phyloP scores from a whole-genome alignment of 2,329 filamentous ascomycete species.

The Dryadomyces sulphureus region DNA sequence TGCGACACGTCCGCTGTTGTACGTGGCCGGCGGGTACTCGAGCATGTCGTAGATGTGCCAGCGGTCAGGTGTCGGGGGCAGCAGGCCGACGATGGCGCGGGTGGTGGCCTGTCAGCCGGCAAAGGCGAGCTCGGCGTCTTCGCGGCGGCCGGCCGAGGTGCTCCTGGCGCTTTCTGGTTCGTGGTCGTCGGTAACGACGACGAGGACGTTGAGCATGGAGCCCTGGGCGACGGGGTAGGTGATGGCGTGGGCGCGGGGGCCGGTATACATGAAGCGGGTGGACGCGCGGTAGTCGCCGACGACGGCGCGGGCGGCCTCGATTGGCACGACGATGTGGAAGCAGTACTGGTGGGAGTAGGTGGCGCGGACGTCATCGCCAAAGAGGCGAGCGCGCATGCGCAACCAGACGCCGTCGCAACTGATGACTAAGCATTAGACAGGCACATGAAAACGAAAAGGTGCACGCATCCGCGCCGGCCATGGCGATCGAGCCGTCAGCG shows the following conservation, averaged over 20 bases:
- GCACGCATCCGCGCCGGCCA: constrained; percentile 18
- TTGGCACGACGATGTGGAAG: constrained; percentile 47
- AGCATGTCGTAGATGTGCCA: constrained; percentile 40
- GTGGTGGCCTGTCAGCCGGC: constrained; percentile 24
- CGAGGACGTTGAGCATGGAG: constrained; percentile 39
- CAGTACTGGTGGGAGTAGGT: constrained; percentile 43
- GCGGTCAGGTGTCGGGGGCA: constrained; percentile 33
- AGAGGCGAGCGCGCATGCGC: constrained; percentile 32
- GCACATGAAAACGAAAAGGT: too few species aligned
- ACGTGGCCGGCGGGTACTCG: constrained; percentile 29
- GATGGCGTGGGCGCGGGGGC: constrained; percentile 40
- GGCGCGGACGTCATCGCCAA: constrained; percentile 28
- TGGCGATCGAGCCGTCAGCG: constrained; percentile 16
- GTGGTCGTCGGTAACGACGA: constrained; percentile 20
- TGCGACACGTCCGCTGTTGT: constrained; percentile 26
- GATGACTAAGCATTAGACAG: constrained; percentile 25
- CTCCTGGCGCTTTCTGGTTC: constrained; percentile 5
- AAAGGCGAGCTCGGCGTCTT: constrained; percentile 25
- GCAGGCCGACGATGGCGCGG: constrained; percentile 22
- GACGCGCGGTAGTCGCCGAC: constrained; percentile 33
- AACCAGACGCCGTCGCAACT: constrained; percentile 53
- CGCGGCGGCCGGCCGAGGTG: constrained; percentile 20
- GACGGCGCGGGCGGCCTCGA: constrained; percentile 33
- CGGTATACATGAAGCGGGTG: constrained; percentile 41
- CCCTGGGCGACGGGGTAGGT: constrained; percentile 47